Conservation (phyloP, 225 moss, liverwort and hornwort genomes). For the Physcomitrellopsis africana region DNA sequence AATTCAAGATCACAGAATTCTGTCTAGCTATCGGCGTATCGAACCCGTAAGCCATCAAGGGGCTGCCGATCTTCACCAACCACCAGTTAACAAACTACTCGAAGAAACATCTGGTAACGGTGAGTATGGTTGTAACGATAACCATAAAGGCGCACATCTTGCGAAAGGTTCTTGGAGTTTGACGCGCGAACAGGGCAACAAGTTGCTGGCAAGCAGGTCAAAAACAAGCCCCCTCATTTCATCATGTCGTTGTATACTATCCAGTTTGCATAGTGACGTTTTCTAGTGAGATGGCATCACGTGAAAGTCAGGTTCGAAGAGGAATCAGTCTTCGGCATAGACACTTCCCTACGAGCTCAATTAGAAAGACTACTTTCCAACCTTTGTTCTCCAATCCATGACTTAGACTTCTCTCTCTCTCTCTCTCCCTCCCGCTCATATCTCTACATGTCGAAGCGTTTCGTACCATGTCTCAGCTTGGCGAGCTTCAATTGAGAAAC, state of each 20-base stretch:
- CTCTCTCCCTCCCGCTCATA: background rate
- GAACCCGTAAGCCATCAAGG: slow-evolving; percentile 18
- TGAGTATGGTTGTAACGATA: slow-evolving; percentile 35
- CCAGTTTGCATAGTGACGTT: background rate
- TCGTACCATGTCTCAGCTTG: background rate
- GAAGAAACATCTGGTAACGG: slow-evolving; percentile 24
- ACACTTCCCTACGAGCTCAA: slow-evolving; percentile 31
- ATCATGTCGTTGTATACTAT: slow-evolving; percentile 7
- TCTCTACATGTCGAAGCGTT: background rate
- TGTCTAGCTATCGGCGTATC: slow-evolving; percentile 45
- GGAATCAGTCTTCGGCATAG: slow-evolving; percentile 31
- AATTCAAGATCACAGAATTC: slow-evolving; percentile 55
- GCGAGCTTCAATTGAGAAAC: slow-evolving; percentile 20
- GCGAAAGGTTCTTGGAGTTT: slow-evolving; percentile 64
- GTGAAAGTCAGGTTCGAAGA: slow-evolving; percentile 34
- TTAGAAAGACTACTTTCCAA: slow-evolving; percentile 18
- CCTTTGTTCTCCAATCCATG: too few species aligned
- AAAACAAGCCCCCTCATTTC: slow-evolving; percentile 25
- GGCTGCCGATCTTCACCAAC: slow-evolving; percentile 24
- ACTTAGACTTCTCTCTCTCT: too few species aligned
- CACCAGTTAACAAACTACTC: slow-evolving; percentile 24
- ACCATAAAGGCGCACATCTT: slow-evolving; percentile 56
- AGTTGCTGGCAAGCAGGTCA: slow-evolving; percentile 65
- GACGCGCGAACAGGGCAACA: slow-evolving; percentile 66
- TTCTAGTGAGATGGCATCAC: slow-evolving; percentile 25